phyloP scores from a whole-genome alignment of 345 rosid genomes.

The Eucalyptus polyanthemos region DNA sequence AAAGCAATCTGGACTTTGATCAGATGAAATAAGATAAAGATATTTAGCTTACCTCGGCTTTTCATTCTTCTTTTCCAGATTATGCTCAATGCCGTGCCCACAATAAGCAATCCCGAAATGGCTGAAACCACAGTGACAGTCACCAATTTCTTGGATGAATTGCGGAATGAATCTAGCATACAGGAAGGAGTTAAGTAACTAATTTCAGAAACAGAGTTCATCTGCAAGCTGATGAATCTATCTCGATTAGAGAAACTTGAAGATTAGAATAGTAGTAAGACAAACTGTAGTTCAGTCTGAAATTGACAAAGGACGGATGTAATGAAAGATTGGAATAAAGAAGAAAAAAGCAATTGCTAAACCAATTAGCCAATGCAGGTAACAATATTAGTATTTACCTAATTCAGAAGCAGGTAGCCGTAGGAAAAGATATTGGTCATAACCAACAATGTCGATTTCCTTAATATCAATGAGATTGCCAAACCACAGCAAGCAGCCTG shows the following conservation, averaged over 20 bases:
- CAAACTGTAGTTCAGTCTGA: background rate
- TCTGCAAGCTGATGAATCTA: background rate
- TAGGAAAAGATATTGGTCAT: too few relatives aligned
- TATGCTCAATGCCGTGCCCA: background rate
- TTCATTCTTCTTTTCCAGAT: background rate
- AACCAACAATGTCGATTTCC: background rate
- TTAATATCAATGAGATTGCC: background rate
- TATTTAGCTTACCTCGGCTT: background rate
- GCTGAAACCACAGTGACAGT: background rate
- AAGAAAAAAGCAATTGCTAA: background rate
- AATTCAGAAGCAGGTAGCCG: too few relatives aligned
- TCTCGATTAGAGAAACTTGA: background rate
- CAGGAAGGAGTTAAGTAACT: background rate
- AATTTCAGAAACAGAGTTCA: background rate
- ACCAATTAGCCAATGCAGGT: background rate
- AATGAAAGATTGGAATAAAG: too few relatives aligned
- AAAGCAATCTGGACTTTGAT: too few relatives aligned
- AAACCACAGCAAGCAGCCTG: conserved; percentile 3
- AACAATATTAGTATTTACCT: too few relatives aligned
- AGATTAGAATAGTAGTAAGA: background rate
- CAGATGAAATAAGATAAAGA: background rate
- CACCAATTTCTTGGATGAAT: background rate
- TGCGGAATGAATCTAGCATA: background rate
- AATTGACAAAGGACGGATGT: background rate
- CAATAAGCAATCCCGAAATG: background rate